A percentile compares a stretch with the other conserved stretches of the same genome.
Evolutionary conservation across 2,329 filamentous ascomycete species (phyloP).

Genomic region (Penicillium corylophilum): DNA sequence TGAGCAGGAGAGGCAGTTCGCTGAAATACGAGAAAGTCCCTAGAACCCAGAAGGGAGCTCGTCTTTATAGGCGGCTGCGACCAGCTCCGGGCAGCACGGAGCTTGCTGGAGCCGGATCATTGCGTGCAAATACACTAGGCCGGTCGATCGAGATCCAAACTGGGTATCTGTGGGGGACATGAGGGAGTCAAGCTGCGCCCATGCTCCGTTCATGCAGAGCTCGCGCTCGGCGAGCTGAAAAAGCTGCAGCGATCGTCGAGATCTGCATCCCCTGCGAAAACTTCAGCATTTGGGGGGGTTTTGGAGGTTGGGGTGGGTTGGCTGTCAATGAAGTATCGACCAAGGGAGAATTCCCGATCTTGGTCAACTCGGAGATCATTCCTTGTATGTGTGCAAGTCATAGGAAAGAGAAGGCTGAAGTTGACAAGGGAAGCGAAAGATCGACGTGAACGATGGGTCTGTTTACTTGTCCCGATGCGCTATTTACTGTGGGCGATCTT

Average conservation of each 20-base stretch:
- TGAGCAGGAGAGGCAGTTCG: neutral
- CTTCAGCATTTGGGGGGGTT: neutral
- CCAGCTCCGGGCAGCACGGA: neutral
- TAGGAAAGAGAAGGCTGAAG: neutral
- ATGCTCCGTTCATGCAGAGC: neutral
- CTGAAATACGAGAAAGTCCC: neutral
- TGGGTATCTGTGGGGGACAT: neutral
- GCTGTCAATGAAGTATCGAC: no score
- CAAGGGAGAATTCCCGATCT: no score
- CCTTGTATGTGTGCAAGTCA: neutral
- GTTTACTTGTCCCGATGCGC: neutral
- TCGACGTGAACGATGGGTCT: neutral
- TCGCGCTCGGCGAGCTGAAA: neutral
- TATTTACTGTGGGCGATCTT: neutral
- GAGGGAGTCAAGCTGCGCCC: neutral
- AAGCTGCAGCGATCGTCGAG: conserved; percentile 3
- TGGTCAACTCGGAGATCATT: no score
- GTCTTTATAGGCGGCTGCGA: neutral
- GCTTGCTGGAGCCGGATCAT: neutral
- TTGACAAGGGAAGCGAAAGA: neutral
- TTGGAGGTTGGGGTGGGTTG: neutral
- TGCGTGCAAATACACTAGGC: neutral
- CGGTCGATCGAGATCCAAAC: neutral
- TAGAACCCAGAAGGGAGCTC: neutral
- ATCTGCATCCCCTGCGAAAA: conserved; percentile 5